Conservation (phyloP, 371 early-diverging fungal genomes). For the Apophysomyces sp. region DNA sequence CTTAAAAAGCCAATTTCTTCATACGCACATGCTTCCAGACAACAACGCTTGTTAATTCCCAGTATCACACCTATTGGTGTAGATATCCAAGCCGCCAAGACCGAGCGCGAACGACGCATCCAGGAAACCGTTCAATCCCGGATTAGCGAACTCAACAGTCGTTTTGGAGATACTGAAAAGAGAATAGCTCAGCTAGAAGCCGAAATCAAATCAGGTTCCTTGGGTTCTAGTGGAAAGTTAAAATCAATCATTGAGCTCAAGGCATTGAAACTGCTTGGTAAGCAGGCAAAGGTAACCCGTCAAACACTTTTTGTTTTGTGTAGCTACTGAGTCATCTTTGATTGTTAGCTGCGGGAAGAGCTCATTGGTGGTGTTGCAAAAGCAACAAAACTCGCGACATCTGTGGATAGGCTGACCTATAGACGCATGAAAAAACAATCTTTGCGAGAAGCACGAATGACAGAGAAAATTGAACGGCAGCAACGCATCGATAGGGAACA, state of each 20-base stretch:
- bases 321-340: neutral
- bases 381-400: constrained; percentile 78
- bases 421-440: constrained; percentile 89
- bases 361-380: constrained; percentile 66
- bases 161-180: neutral
- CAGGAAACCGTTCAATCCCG: constrained; percentile 62
- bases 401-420: constrained; percentile 75
- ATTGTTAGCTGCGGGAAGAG: constrained; percentile 71
- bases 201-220: constrained; percentile 1
- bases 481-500: constrained; percentile 87
- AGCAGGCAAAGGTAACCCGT: constrained; percentile 63
- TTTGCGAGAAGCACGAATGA: constrained; percentile 85
- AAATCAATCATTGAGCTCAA: constrained; percentile 84
- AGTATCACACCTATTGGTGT: constrained; percentile 76
- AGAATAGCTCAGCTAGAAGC: constrained; percentile 3
- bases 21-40: constrained; percentile 58
- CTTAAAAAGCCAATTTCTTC: constrained; percentile 50
- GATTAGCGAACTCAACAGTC: constrained; percentile 62
- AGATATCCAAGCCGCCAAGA: constrained; percentile 66
- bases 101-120: constrained; percentile 69
- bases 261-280: constrained; percentile 63
- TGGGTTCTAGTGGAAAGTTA: constrained; percentile 14
- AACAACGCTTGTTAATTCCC: constrained; percentile 74
- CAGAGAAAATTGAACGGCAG: constrained; percentile 89
- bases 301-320: neutral